A percentile compares a stretch with the other conserved stretches of the same genome.
These are phyloP conservation scores for Xerocomellus amylosporus DNA, from an alignment of 768 basidiomycete genomes.

Conservation along the genomic window DNA sequence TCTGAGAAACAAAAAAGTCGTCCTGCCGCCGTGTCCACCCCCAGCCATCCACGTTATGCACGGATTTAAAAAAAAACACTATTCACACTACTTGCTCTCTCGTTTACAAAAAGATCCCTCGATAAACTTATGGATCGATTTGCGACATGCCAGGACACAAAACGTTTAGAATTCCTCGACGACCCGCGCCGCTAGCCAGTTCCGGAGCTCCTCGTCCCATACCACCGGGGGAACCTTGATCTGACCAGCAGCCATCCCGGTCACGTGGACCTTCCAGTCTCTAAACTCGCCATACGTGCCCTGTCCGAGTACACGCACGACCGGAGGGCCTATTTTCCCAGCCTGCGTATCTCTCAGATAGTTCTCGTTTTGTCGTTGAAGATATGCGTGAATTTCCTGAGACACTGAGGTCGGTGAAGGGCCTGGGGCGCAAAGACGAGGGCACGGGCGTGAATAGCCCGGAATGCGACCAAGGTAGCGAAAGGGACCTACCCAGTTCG, in stretches of 20 bases:
- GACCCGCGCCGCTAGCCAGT: too few species aligned
- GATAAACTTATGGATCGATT: too few species aligned
- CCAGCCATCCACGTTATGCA: too few species aligned
- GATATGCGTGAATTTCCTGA: slow-evolving; percentile 4
- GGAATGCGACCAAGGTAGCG: too few species aligned
- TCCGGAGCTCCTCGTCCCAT: slow-evolving; percentile 6
- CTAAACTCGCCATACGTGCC: slow-evolving; percentile 23
- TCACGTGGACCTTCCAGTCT: slow-evolving; percentile 17
- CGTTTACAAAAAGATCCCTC: too few species aligned
- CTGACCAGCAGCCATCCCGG: slow-evolving; percentile 17
- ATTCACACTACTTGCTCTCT: too few species aligned
- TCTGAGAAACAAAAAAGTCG: too few species aligned
- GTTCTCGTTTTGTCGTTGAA: slow-evolving; percentile 17
- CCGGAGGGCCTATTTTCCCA: slow-evolving; percentile 9
- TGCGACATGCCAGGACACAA: too few species aligned
- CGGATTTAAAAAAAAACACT: too few species aligned
- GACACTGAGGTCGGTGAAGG: slow-evolving; percentile 1
- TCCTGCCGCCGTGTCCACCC: too few species aligned
- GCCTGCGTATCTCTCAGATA: slow-evolving; percentile 10
- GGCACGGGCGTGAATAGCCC: neutral
- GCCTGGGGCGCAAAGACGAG: neutral
- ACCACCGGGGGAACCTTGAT: slow-evolving; percentile 22
- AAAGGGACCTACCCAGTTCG: slow-evolving; percentile 5
- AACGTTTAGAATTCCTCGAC: too few species aligned
- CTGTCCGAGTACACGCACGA: slow-evolving; percentile 14